Conservation (phyloP, 805 yeast genomes). For the Candida morakotiae region DNA sequence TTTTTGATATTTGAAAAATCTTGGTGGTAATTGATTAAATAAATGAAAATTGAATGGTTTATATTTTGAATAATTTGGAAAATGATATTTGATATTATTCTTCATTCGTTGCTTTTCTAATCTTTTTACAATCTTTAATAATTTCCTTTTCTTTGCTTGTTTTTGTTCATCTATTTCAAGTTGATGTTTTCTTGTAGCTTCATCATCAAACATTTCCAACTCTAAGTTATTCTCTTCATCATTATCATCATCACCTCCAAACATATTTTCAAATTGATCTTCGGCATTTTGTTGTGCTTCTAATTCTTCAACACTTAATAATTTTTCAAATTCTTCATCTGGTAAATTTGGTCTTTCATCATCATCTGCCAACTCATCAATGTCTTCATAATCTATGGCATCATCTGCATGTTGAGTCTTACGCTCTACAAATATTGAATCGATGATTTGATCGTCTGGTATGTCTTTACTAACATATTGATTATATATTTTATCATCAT, state of each 20-base stretch:
- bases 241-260: constrained; percentile 22
- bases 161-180: constrained; percentile 18
- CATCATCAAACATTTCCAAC: constrained; percentile 19
- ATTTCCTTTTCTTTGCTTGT: constrained; percentile 23
- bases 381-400: constrained; percentile 92
- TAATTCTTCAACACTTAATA: constrained; percentile 14
- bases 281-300: constrained; percentile 31
- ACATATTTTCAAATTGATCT: constrained; percentile 37
- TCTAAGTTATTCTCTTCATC: constrained; percentile 15
- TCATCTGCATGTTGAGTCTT: constrained; percentile 75
- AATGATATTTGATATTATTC: constrained; percentile 42
- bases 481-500: constrained; percentile 13
- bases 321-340: constrained; percentile 21
- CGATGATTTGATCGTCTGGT: constrained; percentile 35
- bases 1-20: constrained; percentile 47
- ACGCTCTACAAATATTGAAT: constrained; percentile 32
- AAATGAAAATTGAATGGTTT: constrained; percentile 60
- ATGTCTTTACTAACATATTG: constrained; percentile 21
- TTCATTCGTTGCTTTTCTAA: constrained; percentile 25
- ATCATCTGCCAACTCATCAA: constrained; percentile 84
- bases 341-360: constrained; percentile 36
- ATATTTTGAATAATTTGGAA: constrained; percentile 58
- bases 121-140: constrained; percentile 21
- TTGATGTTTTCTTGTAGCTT: constrained; percentile 14
- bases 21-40: constrained; percentile 61